A percentile compares a stretch with the other conserved stretches of the same genome.
phyloP scores from a whole-genome alignment of 495 filamentous ascomycete species.

The Xylaria nigripes region DNA sequence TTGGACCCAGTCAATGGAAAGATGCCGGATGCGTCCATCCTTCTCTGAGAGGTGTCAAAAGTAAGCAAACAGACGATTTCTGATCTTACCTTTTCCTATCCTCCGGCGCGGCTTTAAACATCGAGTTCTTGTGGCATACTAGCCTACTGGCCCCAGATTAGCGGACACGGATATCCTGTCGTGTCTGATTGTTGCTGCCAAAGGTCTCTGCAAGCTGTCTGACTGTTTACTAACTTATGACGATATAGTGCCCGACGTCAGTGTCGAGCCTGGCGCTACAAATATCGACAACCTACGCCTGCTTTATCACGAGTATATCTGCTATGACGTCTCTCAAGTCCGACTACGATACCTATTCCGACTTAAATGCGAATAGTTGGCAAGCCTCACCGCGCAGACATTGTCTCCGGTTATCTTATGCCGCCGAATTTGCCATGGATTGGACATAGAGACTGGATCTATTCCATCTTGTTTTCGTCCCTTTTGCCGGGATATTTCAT shows the following conservation, averaged over 20 bases:
- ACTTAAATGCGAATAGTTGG: constrained; percentile 38
- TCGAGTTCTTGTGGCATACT: not conserved
- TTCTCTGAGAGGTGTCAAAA: constrained; percentile 54
- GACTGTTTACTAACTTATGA: not conserved
- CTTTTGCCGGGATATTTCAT: too few relatives aligned
- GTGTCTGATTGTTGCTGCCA: not conserved
- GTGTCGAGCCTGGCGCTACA: constrained; percentile 30
- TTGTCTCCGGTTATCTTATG: too few relatives aligned
- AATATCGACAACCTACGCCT: constrained; percentile 29
- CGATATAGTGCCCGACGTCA: constrained; percentile 39
- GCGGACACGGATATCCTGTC: not conserved
- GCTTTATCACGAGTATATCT: constrained; percentile 66
- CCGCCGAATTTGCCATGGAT: too few relatives aligned
- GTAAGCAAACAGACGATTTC: constrained; percentile 21
- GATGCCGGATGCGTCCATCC: constrained; percentile 60
- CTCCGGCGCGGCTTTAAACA: not conserved
- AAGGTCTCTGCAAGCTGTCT: not conserved
- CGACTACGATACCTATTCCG: constrained; percentile 69
- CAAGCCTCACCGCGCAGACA: not conserved
- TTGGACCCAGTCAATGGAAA: constrained; percentile 61
- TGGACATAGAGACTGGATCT: too few relatives aligned
- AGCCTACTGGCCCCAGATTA: not conserved
- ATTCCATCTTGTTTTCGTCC: too few relatives aligned
- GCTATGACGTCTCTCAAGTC: constrained; percentile 72
- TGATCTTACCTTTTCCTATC: not conserved